Evolutionary conservation across 148 eudicot genomes (phyloP).

Genomic region (Amaranthus palmeri): DNA sequence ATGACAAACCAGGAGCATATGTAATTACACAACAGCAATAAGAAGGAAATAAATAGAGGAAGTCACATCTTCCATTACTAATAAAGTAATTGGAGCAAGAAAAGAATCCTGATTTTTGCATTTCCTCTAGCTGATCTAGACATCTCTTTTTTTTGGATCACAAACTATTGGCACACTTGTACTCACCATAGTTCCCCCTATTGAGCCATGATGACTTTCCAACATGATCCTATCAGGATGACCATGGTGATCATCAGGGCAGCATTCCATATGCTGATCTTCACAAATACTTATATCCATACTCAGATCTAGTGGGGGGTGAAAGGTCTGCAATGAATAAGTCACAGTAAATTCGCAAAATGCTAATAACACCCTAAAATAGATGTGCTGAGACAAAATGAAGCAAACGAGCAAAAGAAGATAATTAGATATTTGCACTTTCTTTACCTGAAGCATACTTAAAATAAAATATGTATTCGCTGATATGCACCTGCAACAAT

Average conservation of each 20-base stretch:
- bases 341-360: slow-evolving; percentile 15
- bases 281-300: slow-evolving; percentile 49
- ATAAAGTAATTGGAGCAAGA: neutral
- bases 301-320: slow-evolving; percentile 85
- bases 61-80: neutral
- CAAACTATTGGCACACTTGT: slow-evolving; percentile 26
- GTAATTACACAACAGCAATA: neutral
- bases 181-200: slow-evolving; percentile 23
- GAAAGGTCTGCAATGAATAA: slow-evolving; percentile 64
- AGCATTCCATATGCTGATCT: slow-evolving; percentile 34
- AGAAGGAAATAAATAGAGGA: neutral
- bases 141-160: slow-evolving; percentile 21
- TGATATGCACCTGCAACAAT: slow-evolving; percentile 77
- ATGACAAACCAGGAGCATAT: slow-evolving; percentile 16
- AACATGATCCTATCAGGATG: slow-evolving; percentile 31
- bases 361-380: slow-evolving; percentile 1
- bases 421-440: slow-evolving; percentile 15
- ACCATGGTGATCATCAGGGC: slow-evolving; percentile 29
- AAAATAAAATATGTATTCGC: slow-evolving; percentile 72
- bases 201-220: slow-evolving; percentile 35
- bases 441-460: slow-evolving; percentile 86
- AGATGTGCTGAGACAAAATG: neutral
- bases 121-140: slow-evolving; percentile 19
- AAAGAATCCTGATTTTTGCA: slow-evolving; percentile 24
- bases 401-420: neutral